phyloP scores from a whole-genome alignment of 1,284 basidiomycete species.

The Ganoderma boninense region DNA sequence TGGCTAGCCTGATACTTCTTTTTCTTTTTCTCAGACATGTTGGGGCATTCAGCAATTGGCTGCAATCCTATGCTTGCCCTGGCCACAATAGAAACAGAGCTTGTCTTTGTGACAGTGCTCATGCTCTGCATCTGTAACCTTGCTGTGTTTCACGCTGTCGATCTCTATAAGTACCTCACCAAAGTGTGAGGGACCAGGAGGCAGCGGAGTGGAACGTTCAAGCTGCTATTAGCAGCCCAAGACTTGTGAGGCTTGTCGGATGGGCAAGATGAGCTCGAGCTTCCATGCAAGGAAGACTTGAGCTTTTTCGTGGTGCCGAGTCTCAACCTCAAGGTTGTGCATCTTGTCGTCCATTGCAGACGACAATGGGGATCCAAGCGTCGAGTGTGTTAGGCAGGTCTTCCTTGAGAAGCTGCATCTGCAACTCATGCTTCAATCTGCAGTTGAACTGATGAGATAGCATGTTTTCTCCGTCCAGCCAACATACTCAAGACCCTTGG shows the following conservation, averaged over 20 bases:
- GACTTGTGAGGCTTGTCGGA: neutral
- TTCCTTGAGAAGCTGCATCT: neutral
- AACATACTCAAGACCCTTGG: no score
- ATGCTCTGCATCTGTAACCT: neutral
- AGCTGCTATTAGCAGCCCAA: no score
- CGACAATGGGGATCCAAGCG: conserved; percentile 13
- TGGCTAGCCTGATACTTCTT: neutral
- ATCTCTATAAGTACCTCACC: neutral
- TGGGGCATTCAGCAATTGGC: neutral
- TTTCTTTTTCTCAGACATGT: neutral
- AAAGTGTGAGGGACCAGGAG: neutral
- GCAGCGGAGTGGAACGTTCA: no score
- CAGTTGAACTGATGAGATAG: neutral
- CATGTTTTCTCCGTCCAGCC: neutral
- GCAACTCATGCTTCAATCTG: neutral
- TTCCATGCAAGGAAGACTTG: neutral
- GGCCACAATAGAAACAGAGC: neutral
- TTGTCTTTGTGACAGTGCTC: neutral
- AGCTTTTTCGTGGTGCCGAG: neutral
- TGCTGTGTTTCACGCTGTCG: neutral
- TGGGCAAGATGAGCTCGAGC: neutral
- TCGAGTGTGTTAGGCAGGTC: neutral
- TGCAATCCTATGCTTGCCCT: neutral
- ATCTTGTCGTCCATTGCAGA: conserved; percentile 21
- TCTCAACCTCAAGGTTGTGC: conserved; percentile 6